A percentile compares a stretch with the other conserved stretches of the same genome.
Conservation (phyloP, 1,284 basidiomycete genomes). For the Boletellus deceptivus region DNA sequence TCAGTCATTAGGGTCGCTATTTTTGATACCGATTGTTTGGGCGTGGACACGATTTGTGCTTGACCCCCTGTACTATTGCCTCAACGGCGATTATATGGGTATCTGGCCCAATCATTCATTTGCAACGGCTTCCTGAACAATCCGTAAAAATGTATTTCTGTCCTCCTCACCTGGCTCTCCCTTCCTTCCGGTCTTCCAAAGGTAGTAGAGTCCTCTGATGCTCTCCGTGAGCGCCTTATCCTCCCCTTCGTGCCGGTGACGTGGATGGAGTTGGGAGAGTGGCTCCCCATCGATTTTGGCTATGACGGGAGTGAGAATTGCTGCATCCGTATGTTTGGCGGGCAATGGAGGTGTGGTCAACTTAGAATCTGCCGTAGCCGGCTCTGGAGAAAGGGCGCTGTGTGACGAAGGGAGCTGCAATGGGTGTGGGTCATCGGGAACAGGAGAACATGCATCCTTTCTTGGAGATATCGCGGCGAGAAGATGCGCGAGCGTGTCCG, state of each 20-base stretch:
- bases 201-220: constrained; percentile 34
- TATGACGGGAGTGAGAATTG: constrained; percentile 14
- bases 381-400: constrained; percentile 10
- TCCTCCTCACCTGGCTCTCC: constrained; percentile 16
- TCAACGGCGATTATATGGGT: constrained; percentile 1
- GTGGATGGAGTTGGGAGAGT: constrained; percentile 1
- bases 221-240: constrained; percentile 27
- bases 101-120: constrained; percentile 15
- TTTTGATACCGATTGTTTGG: not conserved
- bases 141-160: constrained; percentile 21
- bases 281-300: constrained; percentile 16
- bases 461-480: constrained; percentile 28
- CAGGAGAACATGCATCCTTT: constrained; percentile 13
- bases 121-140: constrained; percentile 28
- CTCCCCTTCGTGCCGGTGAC: constrained; percentile 4
- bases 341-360: constrained; percentile 24
- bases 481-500: constrained; percentile 23
- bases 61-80: not conserved
- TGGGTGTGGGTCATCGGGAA: constrained; percentile 7
- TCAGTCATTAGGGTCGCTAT: constrained; percentile 5
- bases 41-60: not conserved
- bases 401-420: constrained; percentile 10
- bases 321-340: constrained; percentile 9
- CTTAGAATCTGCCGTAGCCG: constrained; percentile 25
- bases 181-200: constrained; percentile 27